Base-by-base conservation (phyloP, 768 basidiomycete genomes). In the Kockovaella imperatae region DNA sequence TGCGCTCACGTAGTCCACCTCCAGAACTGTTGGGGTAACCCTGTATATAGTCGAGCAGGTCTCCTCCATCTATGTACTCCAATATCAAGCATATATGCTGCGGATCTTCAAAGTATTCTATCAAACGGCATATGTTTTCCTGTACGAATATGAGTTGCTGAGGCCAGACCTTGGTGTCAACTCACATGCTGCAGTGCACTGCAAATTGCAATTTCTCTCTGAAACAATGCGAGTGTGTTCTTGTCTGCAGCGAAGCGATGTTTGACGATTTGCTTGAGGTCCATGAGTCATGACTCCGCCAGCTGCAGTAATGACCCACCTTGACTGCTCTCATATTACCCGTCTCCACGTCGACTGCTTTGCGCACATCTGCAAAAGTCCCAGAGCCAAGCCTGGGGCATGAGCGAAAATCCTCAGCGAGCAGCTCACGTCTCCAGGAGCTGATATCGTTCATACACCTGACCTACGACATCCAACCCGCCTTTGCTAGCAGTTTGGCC, bases 361-460 rank as follows among this genome's bases (percentile, higher is more conserved):
- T 86, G 74, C 83, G 79, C 17, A 96, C 93, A 8, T 83, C 83
- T 3, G 89, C 93, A 65, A 95, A 97, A 2, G 87, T 82, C 7
- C 93, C 93, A 58, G 83, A 83, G 45, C 93, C 93, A 3, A 96
- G 52, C 49, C 68, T 72, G 54, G 24, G n/a, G n/a, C 59, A 57
- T 79, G 68, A 49, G 52, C 21, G 24, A 26, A 17, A 23, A n/a
- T 10, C 32, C 21, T 21, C 21, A 24, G n/a, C n/a, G 10, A 14
- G 23, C 14, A 52, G 20, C 67, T 45, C 36, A 72, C 57, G 47
- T 54, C 28, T 68, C 64, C 28, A 69, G 49, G 4, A 76, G 53
- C 47, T 73, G 68, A 56, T 76, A 76, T 38, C 65, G 53, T 29
- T 62, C 55, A 50, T 70, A 71, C 7, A 76, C 62, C 11, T 70